Evolutionary conservation across 768 basidiomycete genomes (phyloP).

Genomic region (Collybia nuda): DNA sequence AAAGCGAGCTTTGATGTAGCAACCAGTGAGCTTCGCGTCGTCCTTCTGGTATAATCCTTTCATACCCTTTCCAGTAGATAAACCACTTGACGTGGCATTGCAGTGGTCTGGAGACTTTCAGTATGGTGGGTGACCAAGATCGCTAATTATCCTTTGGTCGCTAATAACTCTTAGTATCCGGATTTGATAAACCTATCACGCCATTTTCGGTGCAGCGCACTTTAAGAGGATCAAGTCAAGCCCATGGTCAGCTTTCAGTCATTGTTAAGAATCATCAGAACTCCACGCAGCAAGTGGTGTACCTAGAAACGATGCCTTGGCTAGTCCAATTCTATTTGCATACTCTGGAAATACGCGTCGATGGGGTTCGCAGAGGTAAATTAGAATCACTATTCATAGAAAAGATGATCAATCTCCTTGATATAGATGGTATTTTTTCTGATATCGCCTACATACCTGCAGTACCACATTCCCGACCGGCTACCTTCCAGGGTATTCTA

Average conservation of each 20-base stretch:
- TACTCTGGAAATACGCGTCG: constrained; percentile 57
- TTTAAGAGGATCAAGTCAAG: constrained; percentile 74
- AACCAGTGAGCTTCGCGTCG: constrained; percentile 35
- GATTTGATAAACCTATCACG: constrained; percentile 39
- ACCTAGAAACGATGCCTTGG: constrained; percentile 94
- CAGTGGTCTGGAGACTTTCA: constrained; percentile 59
- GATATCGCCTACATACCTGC: constrained; percentile 69
- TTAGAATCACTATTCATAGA: not conserved
- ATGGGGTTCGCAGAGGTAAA: constrained; percentile 48
- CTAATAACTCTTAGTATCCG: constrained; percentile 27
- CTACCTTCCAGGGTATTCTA: constrained; percentile 72
- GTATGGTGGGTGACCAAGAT: constrained; percentile 47
- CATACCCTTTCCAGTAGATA: constrained; percentile 26
- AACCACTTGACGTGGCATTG: constrained; percentile 58
- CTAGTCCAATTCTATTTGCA: constrained; percentile 87
- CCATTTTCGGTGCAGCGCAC: constrained; percentile 67
- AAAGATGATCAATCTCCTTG: constrained; percentile 1
- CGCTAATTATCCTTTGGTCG: not conserved
- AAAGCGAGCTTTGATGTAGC: constrained; percentile 49
- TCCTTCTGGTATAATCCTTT: constrained; percentile 7
- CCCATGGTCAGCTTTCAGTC: constrained; percentile 70
- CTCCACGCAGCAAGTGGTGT: constrained; percentile 49
- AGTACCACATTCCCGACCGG: constrained; percentile 69
- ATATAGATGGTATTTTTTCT: constrained; percentile 60
- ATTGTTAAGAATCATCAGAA: constrained; percentile 60